Evolutionary conservation across 208 protist genomes (phyloP), one percentile per base, ranked within the genome.

Genomic region (Acanthamoeba royreba): DNA sequence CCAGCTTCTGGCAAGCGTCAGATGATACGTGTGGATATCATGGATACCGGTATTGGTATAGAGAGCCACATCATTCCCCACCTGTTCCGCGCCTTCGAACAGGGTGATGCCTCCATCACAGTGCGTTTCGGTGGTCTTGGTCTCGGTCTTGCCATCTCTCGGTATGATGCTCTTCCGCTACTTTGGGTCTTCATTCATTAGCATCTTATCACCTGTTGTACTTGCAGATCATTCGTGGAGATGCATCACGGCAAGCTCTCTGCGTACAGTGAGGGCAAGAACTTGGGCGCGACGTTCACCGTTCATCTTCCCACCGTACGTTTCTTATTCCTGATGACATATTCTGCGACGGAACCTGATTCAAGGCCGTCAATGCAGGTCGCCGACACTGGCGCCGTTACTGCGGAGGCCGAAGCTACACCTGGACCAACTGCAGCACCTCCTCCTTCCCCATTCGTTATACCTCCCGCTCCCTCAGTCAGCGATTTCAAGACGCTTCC

Each of bases 261-360:
- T n/a, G 77, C 77, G 2, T 86, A 43, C 77, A 86, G 77, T 35
- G 45, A 86, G 77, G 77, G 77, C 35, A 86, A 86, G 77, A 86
- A 86, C 77, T 8, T 1, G n/a, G 77, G 77, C 2, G 42, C 77
- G 31, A 86, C 77, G 9, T 86, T 86, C 77, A 55, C 43, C 28
- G 46, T 86, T 17, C 43, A 35, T 19, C 42, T 86, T 9, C 77
- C 77, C 0, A 49, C 38, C 46, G 46, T 85, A 7, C 74, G 61
- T 35, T 4, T n/a, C n/a, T n/a, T n/a, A n/a, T n/a, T n/a, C n/a
- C n/a, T n/a, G n/a, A n/a, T n/a, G n/a, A n/a, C n/a, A n/a, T n/a
- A n/a, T n/a, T n/a, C n/a, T n/a, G n/a, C n/a, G n/a, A n/a, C n/a
- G n/a, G n/a, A n/a, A n/a, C n/a, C n/a, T n/a, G n/a, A n/a, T n/a